Conservation (phyloP, 2,329 filamentous ascomycete species). For the Lizonia empirigonia region DNA sequence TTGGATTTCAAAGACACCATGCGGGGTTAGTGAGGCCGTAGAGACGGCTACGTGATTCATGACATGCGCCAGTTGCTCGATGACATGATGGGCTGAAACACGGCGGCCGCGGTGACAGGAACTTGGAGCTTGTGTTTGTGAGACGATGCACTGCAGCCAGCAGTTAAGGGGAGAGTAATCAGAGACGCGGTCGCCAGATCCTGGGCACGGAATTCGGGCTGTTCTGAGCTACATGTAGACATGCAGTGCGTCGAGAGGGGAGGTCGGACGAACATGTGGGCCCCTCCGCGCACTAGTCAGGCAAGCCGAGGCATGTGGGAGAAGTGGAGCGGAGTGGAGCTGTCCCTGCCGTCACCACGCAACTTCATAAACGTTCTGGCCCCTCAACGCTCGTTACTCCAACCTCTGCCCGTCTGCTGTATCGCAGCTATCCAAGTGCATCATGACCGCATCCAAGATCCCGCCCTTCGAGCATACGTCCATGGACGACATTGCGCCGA, state of each 20-base stretch:
- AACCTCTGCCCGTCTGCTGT: not conserved
- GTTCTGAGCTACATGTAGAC: not conserved
- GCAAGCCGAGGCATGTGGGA: conserved; percentile 12
- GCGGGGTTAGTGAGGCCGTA: not conserved
- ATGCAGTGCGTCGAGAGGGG: not conserved
- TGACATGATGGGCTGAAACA: conserved; percentile 2
- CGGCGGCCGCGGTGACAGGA: not conserved
- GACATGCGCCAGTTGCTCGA: not conserved
- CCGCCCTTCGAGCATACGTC: conserved; percentile 46
- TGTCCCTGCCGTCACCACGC: not conserved
- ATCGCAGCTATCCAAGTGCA: not conserved
- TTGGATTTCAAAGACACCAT: not conserved
- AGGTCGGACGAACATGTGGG: conserved; percentile 5
- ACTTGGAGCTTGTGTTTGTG: not conserved
- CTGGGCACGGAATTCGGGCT: not conserved
- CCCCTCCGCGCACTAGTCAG: conserved; percentile 1
- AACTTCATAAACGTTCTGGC: conserved; percentile 9
- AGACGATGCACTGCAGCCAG: not conserved
- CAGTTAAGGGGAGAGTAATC: not conserved
- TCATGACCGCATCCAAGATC: conserved; percentile 25
- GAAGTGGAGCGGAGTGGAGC: conserved; percentile 6
- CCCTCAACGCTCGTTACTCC: conserved; percentile 1
- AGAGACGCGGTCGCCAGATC: not conserved
- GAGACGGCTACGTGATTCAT: conserved; percentile 4
- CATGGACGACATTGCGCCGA: conserved; percentile 42